phyloP scores from a whole-genome alignment of 768 basidiomycete genomes.

The Russula emetica region DNA sequence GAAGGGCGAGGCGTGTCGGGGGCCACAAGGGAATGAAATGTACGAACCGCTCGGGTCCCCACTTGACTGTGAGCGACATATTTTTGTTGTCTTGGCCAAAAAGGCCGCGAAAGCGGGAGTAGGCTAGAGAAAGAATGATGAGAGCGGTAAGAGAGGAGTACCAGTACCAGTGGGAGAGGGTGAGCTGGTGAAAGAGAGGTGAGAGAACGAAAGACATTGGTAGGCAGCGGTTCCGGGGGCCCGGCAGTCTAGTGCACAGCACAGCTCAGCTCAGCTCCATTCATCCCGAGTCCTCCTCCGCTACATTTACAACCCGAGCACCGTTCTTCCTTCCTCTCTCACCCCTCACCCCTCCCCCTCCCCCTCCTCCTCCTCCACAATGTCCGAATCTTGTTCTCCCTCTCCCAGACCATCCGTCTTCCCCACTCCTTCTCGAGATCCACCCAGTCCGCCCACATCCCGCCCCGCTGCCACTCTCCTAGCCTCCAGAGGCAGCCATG shows the following conservation, averaged over 20 bases:
- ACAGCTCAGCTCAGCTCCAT: no score
- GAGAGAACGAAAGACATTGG: not conserved
- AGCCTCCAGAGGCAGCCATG: slow-evolving; percentile 38
- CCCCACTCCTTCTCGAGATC: slow-evolving; percentile 27
- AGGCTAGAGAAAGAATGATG: slow-evolving; percentile 34
- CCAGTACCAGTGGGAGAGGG: not conserved
- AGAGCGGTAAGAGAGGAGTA: slow-evolving; percentile 12
- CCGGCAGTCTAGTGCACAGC: not conserved
- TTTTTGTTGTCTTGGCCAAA: slow-evolving; percentile 17
- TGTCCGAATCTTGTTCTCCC: slow-evolving; percentile 31
- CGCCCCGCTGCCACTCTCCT: slow-evolving; percentile 43
- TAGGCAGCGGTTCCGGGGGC: not conserved
- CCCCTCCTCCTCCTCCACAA: slow-evolving; percentile 20
- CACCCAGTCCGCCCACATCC: slow-evolving; percentile 25
- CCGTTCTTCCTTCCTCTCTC: not conserved
- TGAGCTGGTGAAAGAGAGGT: not conserved
- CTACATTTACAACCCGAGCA: slow-evolving; percentile 11
- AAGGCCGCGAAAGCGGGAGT: slow-evolving; percentile 31
- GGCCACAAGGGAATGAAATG: not conserved
- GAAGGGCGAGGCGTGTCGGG: slow-evolving; percentile 19
- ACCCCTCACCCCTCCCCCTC: slow-evolving; percentile 26
- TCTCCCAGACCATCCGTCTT: slow-evolving; percentile 19
- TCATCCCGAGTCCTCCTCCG: no score
- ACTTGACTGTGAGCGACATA: slow-evolving; percentile 40
- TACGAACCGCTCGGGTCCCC: slow-evolving; percentile 44